Base-by-base conservation (phyloP, 2,329 filamentous ascomycete species). In the Peltaster fructicola region DNA sequence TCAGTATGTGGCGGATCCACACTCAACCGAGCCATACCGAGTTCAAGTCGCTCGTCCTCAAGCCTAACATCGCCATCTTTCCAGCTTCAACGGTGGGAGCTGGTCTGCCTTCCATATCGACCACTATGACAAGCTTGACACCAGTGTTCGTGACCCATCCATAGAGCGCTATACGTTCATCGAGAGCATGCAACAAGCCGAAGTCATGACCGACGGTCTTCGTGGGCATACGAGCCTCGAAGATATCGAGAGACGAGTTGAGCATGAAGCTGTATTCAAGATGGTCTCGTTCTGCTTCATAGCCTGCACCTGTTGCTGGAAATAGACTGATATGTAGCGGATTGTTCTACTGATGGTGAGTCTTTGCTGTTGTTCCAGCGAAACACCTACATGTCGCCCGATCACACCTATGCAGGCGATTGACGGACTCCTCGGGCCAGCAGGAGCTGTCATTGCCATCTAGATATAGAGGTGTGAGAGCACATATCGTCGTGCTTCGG, bases 121-220 rank as follows among this genome's bases (percentile, higher is more conserved):
- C 75, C 3, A 93, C 69, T 34, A 82, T 74, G 16, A 95, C 72
- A 44, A 98, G 73, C 48, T 85, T 84, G 35, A 92, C 71, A 19
- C 82, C 82, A 14, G 88, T 95, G 53, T 92, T 95, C 29, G 88
- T 93, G 52, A 95, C 68, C 70, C 80, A 93, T 42, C 88, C 88
- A 57, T 95, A 98, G 38, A 82, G 77, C 17, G 84, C 82, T 22
- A 95, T 65, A 14, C 84, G 69, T 56, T 98, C 85, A 56, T 95
- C 88, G 31, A 95, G 65, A 30, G 84, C 82, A 55, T 95, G 85
- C 24, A 98, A 65, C 8, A 95, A 67, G 15, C 88, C 85, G 37
- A 88, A 74, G 49, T 95, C 85, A 40, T 88, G 82, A 24, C 80
- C 77, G 30, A 68, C 57, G 12, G 65, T 68, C 41, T 76, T 75